Conservation (phyloP, 495 filamentous ascomycete genomes). For the Peziza echinospora region DNA sequence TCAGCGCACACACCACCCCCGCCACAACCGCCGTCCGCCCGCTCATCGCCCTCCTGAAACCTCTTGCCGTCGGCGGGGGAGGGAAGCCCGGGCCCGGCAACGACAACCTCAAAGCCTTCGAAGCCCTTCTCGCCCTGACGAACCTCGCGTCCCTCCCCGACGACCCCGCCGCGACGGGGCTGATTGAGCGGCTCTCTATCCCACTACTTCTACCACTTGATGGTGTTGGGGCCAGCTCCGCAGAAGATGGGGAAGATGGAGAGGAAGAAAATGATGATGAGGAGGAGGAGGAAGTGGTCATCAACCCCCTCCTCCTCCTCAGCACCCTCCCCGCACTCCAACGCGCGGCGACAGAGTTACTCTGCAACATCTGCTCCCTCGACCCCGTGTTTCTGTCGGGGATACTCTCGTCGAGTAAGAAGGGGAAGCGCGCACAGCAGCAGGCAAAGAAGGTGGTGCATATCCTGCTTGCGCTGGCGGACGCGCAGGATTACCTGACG, state of each 20-base stretch:
- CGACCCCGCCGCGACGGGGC: slow-evolving; percentile 42
- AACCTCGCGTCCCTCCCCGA: slow-evolving; percentile 70
- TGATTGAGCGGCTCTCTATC: slow-evolving; percentile 59
- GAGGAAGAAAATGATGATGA: background rate
- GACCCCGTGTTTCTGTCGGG: slow-evolving; percentile 41
- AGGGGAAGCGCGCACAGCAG: slow-evolving; percentile 49
- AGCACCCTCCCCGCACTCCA: slow-evolving; percentile 44
- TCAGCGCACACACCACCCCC: slow-evolving; percentile 51
- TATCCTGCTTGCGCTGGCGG: slow-evolving; percentile 65
- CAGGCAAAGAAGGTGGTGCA: slow-evolving; percentile 51
- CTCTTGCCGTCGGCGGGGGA: slow-evolving; percentile 25
- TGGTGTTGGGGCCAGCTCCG: background rate
- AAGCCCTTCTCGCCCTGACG: slow-evolving; percentile 73
- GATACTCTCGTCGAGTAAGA: no score
- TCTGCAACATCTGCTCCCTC: slow-evolving; percentile 66
- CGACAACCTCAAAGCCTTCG: slow-evolving; percentile 50
- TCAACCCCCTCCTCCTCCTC: background rate
- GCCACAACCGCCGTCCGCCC: slow-evolving; percentile 62
- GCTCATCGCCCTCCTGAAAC: slow-evolving; percentile 44
- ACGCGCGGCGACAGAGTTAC: slow-evolving; percentile 64
- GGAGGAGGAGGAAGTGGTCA: background rate
- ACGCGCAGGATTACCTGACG: slow-evolving; percentile 60
- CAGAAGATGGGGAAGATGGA: background rate
- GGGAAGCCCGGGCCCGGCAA: slow-evolving; percentile 12
- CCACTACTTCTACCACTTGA: no score